These are phyloP conservation scores for Dendrocalamus sinicus DNA, from an alignment of 176 grass and related monocot genomes.

Conservation along the genomic window DNA sequence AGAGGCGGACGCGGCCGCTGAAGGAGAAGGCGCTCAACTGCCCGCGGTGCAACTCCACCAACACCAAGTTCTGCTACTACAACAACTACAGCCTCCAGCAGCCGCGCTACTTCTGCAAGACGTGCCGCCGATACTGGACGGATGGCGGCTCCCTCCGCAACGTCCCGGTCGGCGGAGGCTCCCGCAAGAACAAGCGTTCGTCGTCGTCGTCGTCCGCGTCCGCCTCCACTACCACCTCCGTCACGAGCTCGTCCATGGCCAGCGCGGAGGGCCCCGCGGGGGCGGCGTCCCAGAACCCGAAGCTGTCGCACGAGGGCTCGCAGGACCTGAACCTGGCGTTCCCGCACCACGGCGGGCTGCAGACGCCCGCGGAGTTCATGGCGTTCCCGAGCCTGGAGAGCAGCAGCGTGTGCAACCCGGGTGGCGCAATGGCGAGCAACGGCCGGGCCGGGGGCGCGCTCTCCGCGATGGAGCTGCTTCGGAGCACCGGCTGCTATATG, in stretches of 20 bases:
- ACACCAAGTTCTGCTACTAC: conserved; percentile 99
- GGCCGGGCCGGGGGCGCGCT: conserved; percentile 44
- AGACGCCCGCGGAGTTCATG: conserved; percentile 49
- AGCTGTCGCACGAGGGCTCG: conserved; percentile 61
- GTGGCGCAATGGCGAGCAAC: conserved; percentile 22
- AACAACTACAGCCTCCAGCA: conserved; percentile 99
- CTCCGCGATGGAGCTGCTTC: conserved; percentile 91
- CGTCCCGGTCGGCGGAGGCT: conserved; percentile 92
- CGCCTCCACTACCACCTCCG: conserved; percentile 27
- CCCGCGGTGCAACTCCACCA: conserved; percentile 93
- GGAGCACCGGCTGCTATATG: conserved; percentile 68
- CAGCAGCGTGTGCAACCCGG: conserved; percentile 52
- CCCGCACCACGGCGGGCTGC: conserved; percentile 56
- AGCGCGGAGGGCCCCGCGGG: neutral
- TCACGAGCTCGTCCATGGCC: conserved; percentile 44
- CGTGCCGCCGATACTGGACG: conserved; percentile 94
- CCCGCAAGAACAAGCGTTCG: conserved; percentile 85
- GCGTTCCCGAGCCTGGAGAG: conserved; percentile 80
- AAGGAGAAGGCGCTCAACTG: conserved; percentile 96
- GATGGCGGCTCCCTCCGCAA: conserved; percentile 91
- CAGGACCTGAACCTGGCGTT: conserved; percentile 88
- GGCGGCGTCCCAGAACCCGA: conserved; percentile 56
- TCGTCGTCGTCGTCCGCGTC: conserved; percentile 54
- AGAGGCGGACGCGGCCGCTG: conserved; percentile 68
- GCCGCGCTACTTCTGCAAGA: conserved; percentile 98